phyloP scores from a whole-genome alignment of 2,329 filamentous ascomycete genomes.

The Tolypocladium paradoxum region DNA sequence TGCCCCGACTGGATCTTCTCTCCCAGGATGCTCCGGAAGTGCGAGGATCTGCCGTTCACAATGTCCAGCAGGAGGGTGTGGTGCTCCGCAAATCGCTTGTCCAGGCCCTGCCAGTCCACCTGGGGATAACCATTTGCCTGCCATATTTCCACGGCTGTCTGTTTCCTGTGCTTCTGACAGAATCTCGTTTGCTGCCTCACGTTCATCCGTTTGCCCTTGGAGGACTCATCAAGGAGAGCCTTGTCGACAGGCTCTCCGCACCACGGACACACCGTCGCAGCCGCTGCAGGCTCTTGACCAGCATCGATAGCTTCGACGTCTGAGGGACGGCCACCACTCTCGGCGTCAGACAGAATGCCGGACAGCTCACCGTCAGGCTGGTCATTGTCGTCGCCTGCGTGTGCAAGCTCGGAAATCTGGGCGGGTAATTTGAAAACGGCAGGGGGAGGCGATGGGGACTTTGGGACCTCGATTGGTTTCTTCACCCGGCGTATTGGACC shows the following conservation, averaged over 20 bases:
- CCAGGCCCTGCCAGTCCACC: conserved; percentile 58
- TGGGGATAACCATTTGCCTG: conserved; percentile 50
- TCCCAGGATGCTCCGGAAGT: conserved; percentile 49
- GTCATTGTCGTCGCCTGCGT: not conserved
- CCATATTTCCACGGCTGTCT: conserved; percentile 39
- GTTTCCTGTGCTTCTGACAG: conserved; percentile 51
- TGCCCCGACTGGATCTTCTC: conserved; percentile 45
- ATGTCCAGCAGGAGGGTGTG: conserved; percentile 45
- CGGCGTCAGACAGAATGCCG: conserved; percentile 2
- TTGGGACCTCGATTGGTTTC: not conserved
- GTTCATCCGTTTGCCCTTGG: conserved; percentile 35
- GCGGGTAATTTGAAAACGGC: conserved; percentile 12
- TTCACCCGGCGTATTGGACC: not conserved
- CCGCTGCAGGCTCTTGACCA: not conserved
- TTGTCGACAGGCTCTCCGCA: conserved; percentile 51
- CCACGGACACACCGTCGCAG: conserved; percentile 47
- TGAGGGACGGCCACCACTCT: not conserved
- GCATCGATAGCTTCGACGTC: conserved; percentile 1
- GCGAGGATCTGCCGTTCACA: conserved; percentile 46
- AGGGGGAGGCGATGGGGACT: conserved; percentile 6
- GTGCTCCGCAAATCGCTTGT: conserved; percentile 46
- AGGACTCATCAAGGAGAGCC: conserved; percentile 41
- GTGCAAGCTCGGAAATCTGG: conserved; percentile 5
- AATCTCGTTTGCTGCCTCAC: conserved; percentile 51
- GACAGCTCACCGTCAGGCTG: not conserved